Base-by-base conservation (phyloP, 1,284 basidiomycete genomes). In the Irpex lacteus region DNA sequence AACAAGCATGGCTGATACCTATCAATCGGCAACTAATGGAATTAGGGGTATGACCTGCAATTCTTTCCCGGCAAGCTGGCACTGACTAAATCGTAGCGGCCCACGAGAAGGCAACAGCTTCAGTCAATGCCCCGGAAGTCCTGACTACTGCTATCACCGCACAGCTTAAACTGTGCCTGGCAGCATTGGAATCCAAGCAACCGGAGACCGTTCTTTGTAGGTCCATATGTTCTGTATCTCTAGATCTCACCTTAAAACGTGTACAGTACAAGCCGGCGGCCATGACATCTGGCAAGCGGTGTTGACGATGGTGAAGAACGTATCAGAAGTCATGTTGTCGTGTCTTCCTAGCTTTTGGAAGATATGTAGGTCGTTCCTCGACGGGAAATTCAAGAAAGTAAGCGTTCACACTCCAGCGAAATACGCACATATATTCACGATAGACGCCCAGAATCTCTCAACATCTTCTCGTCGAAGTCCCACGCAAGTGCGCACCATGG, bases 261-360 rank as follows among this genome's bases (percentile, higher is more conserved):
- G 13, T 38, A 9, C 63, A 79, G 77, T 75, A 1, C 76, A 77
- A 65, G 69, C 74, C 1, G 74, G 75, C n/a, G 90, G 87, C 49
- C 84, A 90, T 68, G 85, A 91, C 36, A 85, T 89, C 21, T 99
- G 98, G 98, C 83, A 89, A 68, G 86, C 90, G 0, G 88, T 94
- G 44, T 81, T 88, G 55, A 85, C 89, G 57, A 80, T 91, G 80
- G 82, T 90, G 59, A 92, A 92, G 77, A 85, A 79, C 65, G 72
- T 91, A 32, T 91, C 89, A 1, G 91, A 92, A 73, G 81, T 80
- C 32, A 83, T 92, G 78, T 73, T 92, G 18, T 79, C 85, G 19
- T 85, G 90, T 1, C 82, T 99, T 55, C 95, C 96, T 2, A 94
- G 87, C 69, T 98, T 98, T 77, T 98, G 96, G 95, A 90, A 90